Conservation (phyloP, 768 basidiomycete genomes). For the Serendipita sp. region DNA sequence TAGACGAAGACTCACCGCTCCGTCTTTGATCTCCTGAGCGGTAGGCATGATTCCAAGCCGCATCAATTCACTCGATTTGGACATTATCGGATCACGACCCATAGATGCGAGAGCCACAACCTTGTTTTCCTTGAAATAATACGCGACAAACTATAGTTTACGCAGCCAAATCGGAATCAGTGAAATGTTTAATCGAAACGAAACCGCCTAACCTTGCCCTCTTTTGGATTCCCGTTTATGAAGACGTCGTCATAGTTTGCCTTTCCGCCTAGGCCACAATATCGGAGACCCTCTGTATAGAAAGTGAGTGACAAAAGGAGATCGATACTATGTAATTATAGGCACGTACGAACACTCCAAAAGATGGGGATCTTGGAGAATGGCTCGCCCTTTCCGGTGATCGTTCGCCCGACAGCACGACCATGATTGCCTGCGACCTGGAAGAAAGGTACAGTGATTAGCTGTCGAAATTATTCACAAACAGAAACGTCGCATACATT, state of each 20-base stretch:
- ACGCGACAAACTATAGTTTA: slow-evolving; percentile 50
- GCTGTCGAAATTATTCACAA: not conserved
- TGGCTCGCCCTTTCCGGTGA: slow-evolving; percentile 38
- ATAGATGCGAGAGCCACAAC: slow-evolving; percentile 59
- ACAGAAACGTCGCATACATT: slow-evolving; percentile 35
- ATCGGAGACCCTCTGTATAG: slow-evolving; percentile 59
- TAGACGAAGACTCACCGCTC: slow-evolving; percentile 36
- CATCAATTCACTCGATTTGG: slow-evolving; percentile 62
- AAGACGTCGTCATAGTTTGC: slow-evolving; percentile 57
- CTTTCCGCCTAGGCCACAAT: slow-evolving; percentile 52
- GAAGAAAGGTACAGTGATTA: not conserved
- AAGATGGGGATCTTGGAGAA: slow-evolving; percentile 72
- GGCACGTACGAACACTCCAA: slow-evolving; percentile 69
- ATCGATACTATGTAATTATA: not conserved
- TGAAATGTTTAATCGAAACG: not conserved
- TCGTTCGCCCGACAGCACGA: slow-evolving; percentile 63
- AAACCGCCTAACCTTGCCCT: slow-evolving; percentile 48
- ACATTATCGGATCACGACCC: slow-evolving; percentile 68
- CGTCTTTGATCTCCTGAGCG: slow-evolving; percentile 50
- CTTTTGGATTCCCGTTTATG: slow-evolving; percentile 56
- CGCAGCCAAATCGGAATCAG: not conserved
- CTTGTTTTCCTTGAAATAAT: slow-evolving; percentile 50
- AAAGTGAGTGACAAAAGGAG: not conserved
- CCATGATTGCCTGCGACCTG: slow-evolving; percentile 79
- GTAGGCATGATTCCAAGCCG: slow-evolving; percentile 69